Evolutionary conservation across 805 yeast genomes (phyloP).

Genomic region (Kregervanrija fluxuum): DNA sequence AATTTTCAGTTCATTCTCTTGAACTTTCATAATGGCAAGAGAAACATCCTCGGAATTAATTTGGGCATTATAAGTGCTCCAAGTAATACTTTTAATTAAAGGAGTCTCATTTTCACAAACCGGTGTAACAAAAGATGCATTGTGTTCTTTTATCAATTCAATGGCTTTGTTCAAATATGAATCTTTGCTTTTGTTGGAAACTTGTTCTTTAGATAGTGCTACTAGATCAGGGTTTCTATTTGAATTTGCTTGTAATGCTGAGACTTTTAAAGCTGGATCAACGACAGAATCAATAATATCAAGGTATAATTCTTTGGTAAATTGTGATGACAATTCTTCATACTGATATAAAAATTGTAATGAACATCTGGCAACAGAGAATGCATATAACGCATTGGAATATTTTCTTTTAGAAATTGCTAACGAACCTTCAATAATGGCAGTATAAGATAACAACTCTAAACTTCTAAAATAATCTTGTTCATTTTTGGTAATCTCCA

Average conservation of each 20-base stretch:
- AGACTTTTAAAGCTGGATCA: slow-evolving; percentile 55
- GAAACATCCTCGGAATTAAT: slow-evolving; percentile 71
- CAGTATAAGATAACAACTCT: slow-evolving; percentile 31
- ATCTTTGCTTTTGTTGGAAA: slow-evolving; percentile 28
- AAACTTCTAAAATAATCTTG: slow-evolving; percentile 23
- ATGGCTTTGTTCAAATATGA: slow-evolving; percentile 33
- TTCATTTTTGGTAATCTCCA: slow-evolving; percentile 35
- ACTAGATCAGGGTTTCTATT: slow-evolving; percentile 39
- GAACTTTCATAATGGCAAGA: slow-evolving; percentile 40
- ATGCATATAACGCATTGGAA: slow-evolving; percentile 42
- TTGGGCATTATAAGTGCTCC: slow-evolving; percentile 51
- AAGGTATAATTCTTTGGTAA: slow-evolving; percentile 34
- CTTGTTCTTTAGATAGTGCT: slow-evolving; percentile 36
- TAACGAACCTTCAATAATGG: slow-evolving; percentile 30
- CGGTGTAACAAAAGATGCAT: slow-evolving; percentile 31
- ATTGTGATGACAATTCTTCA: slow-evolving; percentile 15
- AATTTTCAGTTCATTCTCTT: slow-evolving; percentile 23
- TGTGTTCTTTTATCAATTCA: slow-evolving; percentile 28
- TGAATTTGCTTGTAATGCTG: slow-evolving; percentile 23
- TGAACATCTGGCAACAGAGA: slow-evolving; percentile 54
- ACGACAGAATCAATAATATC: slow-evolving; percentile 53
- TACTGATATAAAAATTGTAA: slow-evolving; percentile 43
- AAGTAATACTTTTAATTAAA: slow-evolving; percentile 30
- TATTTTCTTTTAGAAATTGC: slow-evolving; percentile 50
- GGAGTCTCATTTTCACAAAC: slow-evolving; percentile 11